Percentiles rank a stretch among this genome's conserved stretches.
phyloP scores from a whole-genome alignment of 805 yeast species.

The Kuraishia cidri region DNA sequence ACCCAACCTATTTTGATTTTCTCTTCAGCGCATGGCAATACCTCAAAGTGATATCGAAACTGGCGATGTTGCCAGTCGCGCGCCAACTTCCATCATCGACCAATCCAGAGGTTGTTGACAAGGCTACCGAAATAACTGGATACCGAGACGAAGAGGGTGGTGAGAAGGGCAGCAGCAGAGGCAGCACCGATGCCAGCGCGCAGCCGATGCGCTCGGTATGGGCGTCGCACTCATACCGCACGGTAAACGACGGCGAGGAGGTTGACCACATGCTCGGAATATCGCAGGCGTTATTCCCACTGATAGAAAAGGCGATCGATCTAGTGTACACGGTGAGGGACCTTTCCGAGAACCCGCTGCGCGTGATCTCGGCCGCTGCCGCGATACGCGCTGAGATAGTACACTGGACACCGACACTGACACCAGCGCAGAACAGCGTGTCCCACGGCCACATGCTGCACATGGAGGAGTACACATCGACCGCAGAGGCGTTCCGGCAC shows the following conservation, averaged over 20 bases:
- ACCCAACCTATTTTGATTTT: constrained; percentile 36
- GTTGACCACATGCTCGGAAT: constrained; percentile 64
- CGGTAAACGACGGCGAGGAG: constrained; percentile 24
- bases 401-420: constrained; percentile 42
- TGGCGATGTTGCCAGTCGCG: too few species aligned
- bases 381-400: constrained; percentile 41
- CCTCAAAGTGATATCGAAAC: too few species aligned
- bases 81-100: too few species aligned
- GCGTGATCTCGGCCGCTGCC: constrained; percentile 45
- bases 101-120: too few species aligned
- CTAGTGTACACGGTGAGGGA: constrained; percentile 41
- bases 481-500: constrained; percentile 63
- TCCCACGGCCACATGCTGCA: constrained; percentile 43
- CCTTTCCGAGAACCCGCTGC: constrained; percentile 29
- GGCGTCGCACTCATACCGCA: constrained; percentile 29
- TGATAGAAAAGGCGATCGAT: constrained; percentile 56
- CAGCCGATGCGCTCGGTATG: constrained; percentile 14
- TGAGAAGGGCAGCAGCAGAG: constrained; percentile 8
- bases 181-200: constrained; percentile 9
- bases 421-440: constrained; percentile 24
- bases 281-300: constrained; percentile 53
- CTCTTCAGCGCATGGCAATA: constrained; percentile 58
- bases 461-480: constrained; percentile 49
- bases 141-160: not conserved
- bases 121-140: too few species aligned